A percentile compares a stretch with the other conserved stretches of the same genome.
These are phyloP conservation scores for Ceraceosorus guamensis DNA, from an alignment of 1,284 basidiomycete genomes.

Conservation along the genomic window DNA sequence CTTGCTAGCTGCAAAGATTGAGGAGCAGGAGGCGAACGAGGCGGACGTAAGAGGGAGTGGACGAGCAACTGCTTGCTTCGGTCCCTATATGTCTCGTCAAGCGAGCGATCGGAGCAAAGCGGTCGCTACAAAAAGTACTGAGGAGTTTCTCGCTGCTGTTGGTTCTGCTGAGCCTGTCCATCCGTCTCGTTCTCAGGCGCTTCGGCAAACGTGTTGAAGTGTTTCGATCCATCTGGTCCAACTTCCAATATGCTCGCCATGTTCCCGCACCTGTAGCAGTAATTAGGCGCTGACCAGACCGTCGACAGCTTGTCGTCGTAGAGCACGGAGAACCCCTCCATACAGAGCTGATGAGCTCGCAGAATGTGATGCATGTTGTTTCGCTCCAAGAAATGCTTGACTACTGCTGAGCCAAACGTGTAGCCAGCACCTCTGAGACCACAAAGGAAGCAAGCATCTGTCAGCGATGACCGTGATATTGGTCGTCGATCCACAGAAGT, in stretches of 20 bases:
- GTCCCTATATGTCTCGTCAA: no score
- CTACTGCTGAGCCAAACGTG: slow-evolving; percentile 95
- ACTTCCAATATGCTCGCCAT: slow-evolving; percentile 94
- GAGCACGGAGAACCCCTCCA: slow-evolving; percentile 93
- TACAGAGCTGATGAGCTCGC: slow-evolving; percentile 95
- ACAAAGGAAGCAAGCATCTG: slow-evolving; percentile 13
- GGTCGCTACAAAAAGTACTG: no score
- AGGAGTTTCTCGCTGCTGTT: neutral
- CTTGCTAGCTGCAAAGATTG: no score
- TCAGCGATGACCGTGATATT: neutral
- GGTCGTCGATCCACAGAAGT: neutral
- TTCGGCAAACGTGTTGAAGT: slow-evolving; percentile 97
- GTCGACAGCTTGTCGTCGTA: slow-evolving; percentile 93
- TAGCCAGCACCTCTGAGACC: slow-evolving; percentile 82
- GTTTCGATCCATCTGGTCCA: slow-evolving; percentile 76
- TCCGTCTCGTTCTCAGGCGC: slow-evolving; percentile 86
- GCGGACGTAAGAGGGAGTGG: no score
- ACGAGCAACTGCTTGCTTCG: no score
- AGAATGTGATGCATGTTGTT: slow-evolving; percentile 97
- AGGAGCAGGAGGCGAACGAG: no score
- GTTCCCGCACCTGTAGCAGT: slow-evolving; percentile 96
- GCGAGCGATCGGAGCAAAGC: no score
- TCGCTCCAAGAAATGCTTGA: slow-evolving; percentile 84
- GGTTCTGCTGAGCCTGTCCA: slow-evolving; percentile 38
- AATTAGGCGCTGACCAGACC: slow-evolving; percentile 98